Conservation (phyloP, 1,284 basidiomycete species). For the Leccinum pachyderme region DNA sequence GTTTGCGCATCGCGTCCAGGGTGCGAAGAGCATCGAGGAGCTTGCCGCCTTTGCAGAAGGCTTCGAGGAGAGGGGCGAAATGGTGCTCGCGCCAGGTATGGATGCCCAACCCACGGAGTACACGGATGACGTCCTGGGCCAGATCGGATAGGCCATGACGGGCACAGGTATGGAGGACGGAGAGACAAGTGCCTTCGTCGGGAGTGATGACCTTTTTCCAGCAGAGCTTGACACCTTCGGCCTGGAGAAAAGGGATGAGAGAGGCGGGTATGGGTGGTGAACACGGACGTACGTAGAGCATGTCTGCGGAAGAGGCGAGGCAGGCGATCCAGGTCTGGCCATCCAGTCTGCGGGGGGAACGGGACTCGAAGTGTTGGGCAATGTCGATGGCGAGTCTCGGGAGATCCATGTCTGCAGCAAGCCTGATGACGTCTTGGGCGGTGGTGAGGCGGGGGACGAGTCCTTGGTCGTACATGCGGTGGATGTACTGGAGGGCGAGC, state of each 20-base stretch:
- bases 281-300: constrained; percentile 55
- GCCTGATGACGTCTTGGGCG: constrained; percentile 46
- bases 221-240: constrained; percentile 59
- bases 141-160: constrained; percentile 68
- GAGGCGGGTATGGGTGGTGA: neutral
- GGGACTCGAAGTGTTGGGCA: constrained; percentile 54
- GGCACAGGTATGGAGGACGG: constrained; percentile 70
- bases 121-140: constrained; percentile 60
- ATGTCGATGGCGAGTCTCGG: constrained; percentile 71
- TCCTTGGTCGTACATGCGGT: constrained; percentile 47
- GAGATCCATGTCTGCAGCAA: constrained; percentile 48
- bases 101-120: constrained; percentile 48
- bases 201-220: constrained; percentile 68
- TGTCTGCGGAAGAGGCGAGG: constrained; percentile 54
- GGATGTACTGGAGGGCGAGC: constrained; percentile 54
- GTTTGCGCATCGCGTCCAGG: constrained; percentile 54
- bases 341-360: constrained; percentile 51
- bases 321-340: constrained; percentile 58
- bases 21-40: constrained; percentile 59
- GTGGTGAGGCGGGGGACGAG: constrained; percentile 50
- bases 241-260: constrained; percentile 39
- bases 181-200: constrained; percentile 71
- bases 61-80: constrained; percentile 66
- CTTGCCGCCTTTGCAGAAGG: constrained; percentile 51
- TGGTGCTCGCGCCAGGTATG: constrained; percentile 61